Base-by-base conservation (phyloP, 192 early-diverging fungal genomes). In the Funneliformis mosseae region DNA sequence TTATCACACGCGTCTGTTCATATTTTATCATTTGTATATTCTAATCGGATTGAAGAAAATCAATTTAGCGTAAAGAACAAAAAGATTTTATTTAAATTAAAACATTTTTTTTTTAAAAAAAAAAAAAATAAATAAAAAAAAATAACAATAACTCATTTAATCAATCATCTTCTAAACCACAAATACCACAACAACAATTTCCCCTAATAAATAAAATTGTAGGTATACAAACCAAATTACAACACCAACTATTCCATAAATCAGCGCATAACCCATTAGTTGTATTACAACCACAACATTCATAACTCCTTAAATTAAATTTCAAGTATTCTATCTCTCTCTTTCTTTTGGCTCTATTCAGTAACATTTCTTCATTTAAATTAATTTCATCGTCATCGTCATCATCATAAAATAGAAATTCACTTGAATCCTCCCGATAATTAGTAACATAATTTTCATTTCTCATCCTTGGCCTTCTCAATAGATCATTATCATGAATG, bases 81-180 rank as follows among this genome's bases (percentile, higher is more conserved):
- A n/a, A n/a, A n/a, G n/a, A n/a, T n/a, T n/a, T n/a, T n/a, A n/a
- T n/a, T n/a, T n/a, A n/a, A n/a, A n/a, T n/a, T n/a, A n/a, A n/a
- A n/a, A n/a, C n/a, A n/a, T n/a, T 33, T 33, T 33, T 33, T 33
- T 33, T 33, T 33, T 33, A 33, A 33, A 33, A 33, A 33, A 33
- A 33, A 33, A 3, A 3, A 3, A 33, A n/a, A n/a, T n/a, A n/a
- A n/a, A n/a, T n/a, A n/a, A n/a, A n/a, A n/a, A n/a, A n/a, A n/a
- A n/a, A n/a, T n/a, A n/a, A n/a, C n/a, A n/a, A 33, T 33, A 33
- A 33, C 33, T 2, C 33, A 70, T 25, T 70, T 70, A 70, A 70
- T 70, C 68, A 70, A 70, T 70, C 68, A 70, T 70, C 68, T 10
- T 70, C 68, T 70, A 70, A 42, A n/a, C 68, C 68, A 5, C 16